Evolutionary conservation across 345 rosid genomes (phyloP).

Genomic region (Citrus unshiu): DNA sequence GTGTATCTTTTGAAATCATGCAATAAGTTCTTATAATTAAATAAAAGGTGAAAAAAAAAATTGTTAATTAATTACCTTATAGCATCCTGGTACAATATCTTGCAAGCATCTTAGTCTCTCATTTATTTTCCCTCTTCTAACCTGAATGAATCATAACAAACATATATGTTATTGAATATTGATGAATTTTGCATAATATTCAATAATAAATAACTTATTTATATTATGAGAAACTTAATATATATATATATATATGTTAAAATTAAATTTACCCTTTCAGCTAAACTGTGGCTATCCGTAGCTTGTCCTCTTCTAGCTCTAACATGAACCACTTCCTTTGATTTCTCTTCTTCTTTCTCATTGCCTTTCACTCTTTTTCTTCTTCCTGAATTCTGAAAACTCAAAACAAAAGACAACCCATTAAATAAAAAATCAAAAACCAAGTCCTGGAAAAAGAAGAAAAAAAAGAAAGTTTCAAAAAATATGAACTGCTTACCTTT

Average conservation of each 20-base stretch:
- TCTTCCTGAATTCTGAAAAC: conserved; percentile 35
- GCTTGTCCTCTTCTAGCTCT: conserved; percentile 98
- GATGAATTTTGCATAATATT: not conserved
- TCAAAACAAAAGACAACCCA: not conserved
- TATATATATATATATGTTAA: not conserved
- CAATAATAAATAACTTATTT: too few relatives aligned
- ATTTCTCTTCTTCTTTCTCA: conserved; percentile 38
- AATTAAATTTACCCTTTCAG: conserved; percentile 70
- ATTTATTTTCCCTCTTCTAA: conserved; percentile 75
- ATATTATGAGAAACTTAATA: not conserved
- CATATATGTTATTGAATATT: not conserved
- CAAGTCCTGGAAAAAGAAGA: not conserved
- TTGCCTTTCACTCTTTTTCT: conserved; percentile 46
- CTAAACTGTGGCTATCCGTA: conserved; percentile 90
- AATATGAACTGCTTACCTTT: conserved; percentile 25
- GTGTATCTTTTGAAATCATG: too few relatives aligned
- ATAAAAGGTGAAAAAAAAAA: not conserved
- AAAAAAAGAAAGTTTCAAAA: not conserved
- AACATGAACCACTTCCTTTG: conserved; percentile 78
- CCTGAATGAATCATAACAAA: conserved; percentile 39
- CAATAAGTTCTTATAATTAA: not conserved
- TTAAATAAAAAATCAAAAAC: not conserved
- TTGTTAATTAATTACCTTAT: conserved; percentile 40
- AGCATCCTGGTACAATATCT: conserved; percentile 88
- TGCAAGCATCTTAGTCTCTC: conserved; percentile 68